Conservation (phyloP, 768 basidiomycete species). For the Suillus brevipes region DNA sequence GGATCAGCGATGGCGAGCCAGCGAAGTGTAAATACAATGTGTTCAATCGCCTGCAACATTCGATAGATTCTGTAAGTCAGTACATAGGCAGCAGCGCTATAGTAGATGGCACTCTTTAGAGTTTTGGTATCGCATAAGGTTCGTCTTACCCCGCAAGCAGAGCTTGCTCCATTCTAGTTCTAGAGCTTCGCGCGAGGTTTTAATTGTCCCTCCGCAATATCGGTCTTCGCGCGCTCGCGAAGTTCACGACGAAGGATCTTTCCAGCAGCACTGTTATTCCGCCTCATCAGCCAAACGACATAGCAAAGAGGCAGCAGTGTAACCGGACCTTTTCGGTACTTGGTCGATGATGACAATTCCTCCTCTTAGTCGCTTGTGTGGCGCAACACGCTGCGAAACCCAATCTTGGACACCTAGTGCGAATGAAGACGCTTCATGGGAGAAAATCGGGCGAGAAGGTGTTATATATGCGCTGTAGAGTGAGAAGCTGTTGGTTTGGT, state of each 20-base stretch:
- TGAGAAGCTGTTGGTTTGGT: not conserved
- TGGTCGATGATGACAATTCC: slow-evolving; percentile 61
- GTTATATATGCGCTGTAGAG: slow-evolving; percentile 59
- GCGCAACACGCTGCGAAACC: slow-evolving; percentile 67
- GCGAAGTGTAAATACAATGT: not conserved
- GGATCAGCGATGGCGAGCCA: not conserved
- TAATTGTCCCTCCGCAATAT: slow-evolving; percentile 36
- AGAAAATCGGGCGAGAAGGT: slow-evolving; percentile 17
- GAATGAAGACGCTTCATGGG: slow-evolving; percentile 34
- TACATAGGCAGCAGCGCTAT: not conserved
- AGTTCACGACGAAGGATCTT: slow-evolving; percentile 85
- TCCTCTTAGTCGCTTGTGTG: slow-evolving; percentile 79
- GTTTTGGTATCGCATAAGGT: not conserved
- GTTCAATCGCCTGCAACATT: not conserved
- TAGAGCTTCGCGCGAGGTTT: slow-evolving; percentile 18
- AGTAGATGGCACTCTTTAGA: not conserved
- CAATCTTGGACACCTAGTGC: slow-evolving; percentile 57
- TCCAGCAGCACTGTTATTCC: slow-evolving; percentile 64
- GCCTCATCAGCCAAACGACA: not conserved
- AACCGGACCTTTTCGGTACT: slow-evolving; percentile 31
- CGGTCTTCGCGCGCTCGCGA: slow-evolving; percentile 63
- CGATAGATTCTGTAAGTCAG: not conserved
- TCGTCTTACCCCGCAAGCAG: not conserved
- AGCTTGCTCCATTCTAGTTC: not conserved
- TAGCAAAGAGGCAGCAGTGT: not conserved